Evolutionary conservation across 2,329 filamentous ascomycete genomes (phyloP).

Genomic region (Remersonia thermophila): DNA sequence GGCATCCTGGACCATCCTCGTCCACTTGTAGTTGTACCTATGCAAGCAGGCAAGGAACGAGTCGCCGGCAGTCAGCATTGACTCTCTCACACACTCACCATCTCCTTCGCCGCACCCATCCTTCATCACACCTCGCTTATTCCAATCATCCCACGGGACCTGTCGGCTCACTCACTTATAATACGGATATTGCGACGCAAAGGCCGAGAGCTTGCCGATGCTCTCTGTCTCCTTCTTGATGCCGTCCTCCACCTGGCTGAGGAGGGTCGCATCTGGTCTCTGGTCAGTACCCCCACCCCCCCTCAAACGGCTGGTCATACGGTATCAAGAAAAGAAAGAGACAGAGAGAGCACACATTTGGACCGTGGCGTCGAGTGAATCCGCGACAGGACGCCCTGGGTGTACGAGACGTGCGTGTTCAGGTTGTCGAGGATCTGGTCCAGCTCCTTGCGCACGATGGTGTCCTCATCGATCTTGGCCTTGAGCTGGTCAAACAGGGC

Average conservation of each 20-base stretch:
- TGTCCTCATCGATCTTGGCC: slow-evolving; percentile 79
- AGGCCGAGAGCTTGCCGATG: slow-evolving; percentile 54
- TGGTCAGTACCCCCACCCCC: too few relatives aligned
- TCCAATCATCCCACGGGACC: too few relatives aligned
- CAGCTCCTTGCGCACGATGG: slow-evolving; percentile 68
- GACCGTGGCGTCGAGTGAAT: slow-evolving; percentile 74
- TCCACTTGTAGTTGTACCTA: slow-evolving; percentile 76
- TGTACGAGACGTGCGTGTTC: slow-evolving; percentile 69
- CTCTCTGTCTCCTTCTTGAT: slow-evolving; percentile 62
- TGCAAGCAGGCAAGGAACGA: too few relatives aligned
- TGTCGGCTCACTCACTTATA: slow-evolving; percentile 58
- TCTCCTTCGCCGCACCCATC: background rate
- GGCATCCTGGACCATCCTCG: slow-evolving; percentile 70
- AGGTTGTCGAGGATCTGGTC: slow-evolving; percentile 69
- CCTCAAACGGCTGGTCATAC: too few relatives aligned
- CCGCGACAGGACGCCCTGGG: slow-evolving; percentile 72
- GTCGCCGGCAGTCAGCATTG: too few relatives aligned
- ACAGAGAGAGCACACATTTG: slow-evolving; percentile 25
- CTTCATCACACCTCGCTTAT: background rate
- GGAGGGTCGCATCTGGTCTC: slow-evolving; percentile 52
- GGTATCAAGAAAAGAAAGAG: too few relatives aligned
- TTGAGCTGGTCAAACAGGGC: slow-evolving; percentile 81
- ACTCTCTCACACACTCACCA: too few relatives aligned
- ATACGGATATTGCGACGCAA: slow-evolving; percentile 81
- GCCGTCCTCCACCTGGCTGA: slow-evolving; percentile 56